A percentile compares a stretch with the other conserved stretches of the same genome.
These are phyloP conservation scores for Kwoniella europaea DNA, from an alignment of 768 basidiomycete genomes.

Conservation along the genomic window DNA sequence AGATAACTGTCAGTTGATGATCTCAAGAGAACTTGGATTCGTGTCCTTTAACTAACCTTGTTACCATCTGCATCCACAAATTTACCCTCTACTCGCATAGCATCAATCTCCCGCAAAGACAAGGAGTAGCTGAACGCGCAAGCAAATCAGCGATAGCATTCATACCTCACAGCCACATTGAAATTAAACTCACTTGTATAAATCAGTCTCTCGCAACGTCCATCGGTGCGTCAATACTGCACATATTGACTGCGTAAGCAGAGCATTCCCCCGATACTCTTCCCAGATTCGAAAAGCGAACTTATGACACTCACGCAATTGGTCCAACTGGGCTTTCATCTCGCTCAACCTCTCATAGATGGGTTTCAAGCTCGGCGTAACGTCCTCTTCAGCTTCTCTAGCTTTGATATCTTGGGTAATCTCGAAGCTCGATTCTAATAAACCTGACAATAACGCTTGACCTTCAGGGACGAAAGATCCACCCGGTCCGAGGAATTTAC, in stretches of 20 bases:
- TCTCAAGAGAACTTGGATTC: too few species aligned
- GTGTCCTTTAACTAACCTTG: constrained; percentile 55
- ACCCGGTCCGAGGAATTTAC: constrained; percentile 90
- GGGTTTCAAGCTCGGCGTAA: constrained; percentile 81
- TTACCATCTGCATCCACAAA: constrained; percentile 94
- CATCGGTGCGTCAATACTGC: constrained; percentile 88
- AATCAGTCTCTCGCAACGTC: constrained; percentile 79
- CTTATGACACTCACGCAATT: constrained; percentile 61
- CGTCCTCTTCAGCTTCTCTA: constrained; percentile 75
- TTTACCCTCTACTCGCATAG: constrained; percentile 95
- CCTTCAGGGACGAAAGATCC: constrained; percentile 82
- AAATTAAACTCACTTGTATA: constrained; percentile 56
- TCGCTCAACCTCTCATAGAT: constrained; percentile 89
- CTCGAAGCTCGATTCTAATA: constrained; percentile 96
- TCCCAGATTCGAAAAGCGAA: background rate
- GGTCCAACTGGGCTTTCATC: constrained; percentile 85
- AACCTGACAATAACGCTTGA: constrained; percentile 85
- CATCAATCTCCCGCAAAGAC: constrained; percentile 92
- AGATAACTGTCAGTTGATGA: too few species aligned
- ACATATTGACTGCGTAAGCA: too few species aligned
- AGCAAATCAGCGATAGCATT: background rate
- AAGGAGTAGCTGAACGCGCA: constrained; percentile 74
- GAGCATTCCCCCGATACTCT: background rate
- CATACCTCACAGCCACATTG: too few species aligned
- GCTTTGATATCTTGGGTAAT: constrained; percentile 94